Evolutionary conservation across 768 basidiomycete species (phyloP).

Genomic region (Termitomyces sp.): DNA sequence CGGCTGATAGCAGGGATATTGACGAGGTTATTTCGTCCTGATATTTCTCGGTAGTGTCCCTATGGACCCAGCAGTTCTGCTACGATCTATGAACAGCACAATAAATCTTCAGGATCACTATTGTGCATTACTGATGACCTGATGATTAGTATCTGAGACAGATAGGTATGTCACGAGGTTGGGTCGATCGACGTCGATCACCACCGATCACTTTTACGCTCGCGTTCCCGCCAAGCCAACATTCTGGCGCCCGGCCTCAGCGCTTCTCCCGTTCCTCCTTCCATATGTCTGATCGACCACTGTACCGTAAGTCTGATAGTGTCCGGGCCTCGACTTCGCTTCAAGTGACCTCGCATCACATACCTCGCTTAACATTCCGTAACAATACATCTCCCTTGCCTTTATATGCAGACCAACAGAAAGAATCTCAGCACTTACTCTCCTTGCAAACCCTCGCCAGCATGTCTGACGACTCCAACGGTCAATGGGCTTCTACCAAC

Average conservation of each 20-base stretch:
- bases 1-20: neutral
- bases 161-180: neutral
- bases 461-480: neutral
- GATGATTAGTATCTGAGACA: neutral
- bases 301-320: neutral
- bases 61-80: neutral
- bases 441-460: neutral
- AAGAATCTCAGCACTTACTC: neutral
- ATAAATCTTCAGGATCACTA: neutral
- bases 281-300: neutral
- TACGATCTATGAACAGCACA: neutral
- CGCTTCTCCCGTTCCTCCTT: neutral
- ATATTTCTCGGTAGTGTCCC: neutral
- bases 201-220: neutral
- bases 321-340: neutral
- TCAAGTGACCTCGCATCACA: neutral
- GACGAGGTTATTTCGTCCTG: neutral
- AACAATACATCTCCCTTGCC: constrained; percentile 1
- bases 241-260: neutral
- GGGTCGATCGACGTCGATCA: constrained; percentile 1
- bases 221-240: neutral
- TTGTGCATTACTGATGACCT: neutral
- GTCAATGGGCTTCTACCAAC: neutral
- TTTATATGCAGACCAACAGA: neutral
- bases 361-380: neutral